Percentiles rank a stretch among this genome's conserved stretches.
These are phyloP conservation scores for Neurospora sp. DNA, from an alignment of 495 filamentous ascomycete genomes.

Conservation along the genomic window DNA sequence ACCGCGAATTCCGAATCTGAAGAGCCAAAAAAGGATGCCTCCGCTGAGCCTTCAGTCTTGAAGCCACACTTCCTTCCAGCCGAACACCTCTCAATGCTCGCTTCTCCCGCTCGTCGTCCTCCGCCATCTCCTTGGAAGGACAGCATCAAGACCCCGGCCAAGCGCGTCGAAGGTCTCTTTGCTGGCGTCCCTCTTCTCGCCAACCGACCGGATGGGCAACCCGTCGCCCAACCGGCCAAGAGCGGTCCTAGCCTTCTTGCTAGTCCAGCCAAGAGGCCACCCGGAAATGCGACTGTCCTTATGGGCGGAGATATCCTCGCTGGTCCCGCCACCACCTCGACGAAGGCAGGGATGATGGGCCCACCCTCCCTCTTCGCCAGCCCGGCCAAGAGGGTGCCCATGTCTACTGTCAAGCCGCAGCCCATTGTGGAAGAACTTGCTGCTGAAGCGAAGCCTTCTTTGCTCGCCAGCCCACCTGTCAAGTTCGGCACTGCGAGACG, in stretches of 20 bases:
- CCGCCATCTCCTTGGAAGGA: constrained; percentile 40
- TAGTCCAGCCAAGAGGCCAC: neutral
- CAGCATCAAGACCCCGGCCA: constrained; percentile 36
- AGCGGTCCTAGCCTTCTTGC: neutral
- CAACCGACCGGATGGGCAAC: constrained; percentile 1
- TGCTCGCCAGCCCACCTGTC: constrained; percentile 16
- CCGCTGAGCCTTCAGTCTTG: neutral
- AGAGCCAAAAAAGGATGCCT: constrained; percentile 1
- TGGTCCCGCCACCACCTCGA: neutral
- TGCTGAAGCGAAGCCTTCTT: constrained; percentile 20
- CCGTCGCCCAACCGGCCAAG: neutral
- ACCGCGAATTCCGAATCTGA: constrained; percentile 19
- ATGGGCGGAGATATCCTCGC: neutral
- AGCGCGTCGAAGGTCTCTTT: constrained; percentile 24
- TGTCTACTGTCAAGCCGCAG: neutral
- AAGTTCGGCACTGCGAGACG: neutral
- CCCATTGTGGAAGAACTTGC: neutral
- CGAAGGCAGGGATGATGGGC: neutral
- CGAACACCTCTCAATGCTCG: constrained; percentile 20
- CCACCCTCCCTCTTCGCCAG: neutral
- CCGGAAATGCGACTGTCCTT: neutral
- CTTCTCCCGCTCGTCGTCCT: constrained; percentile 37
- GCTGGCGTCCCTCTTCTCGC: neutral
- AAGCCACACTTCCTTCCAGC: neutral
- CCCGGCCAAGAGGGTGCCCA: neutral